Evolutionary conservation across 768 basidiomycete species (phyloP), one percentile per base, ranked within the genome.

Genomic region (Boletus reticuloceps): DNA sequence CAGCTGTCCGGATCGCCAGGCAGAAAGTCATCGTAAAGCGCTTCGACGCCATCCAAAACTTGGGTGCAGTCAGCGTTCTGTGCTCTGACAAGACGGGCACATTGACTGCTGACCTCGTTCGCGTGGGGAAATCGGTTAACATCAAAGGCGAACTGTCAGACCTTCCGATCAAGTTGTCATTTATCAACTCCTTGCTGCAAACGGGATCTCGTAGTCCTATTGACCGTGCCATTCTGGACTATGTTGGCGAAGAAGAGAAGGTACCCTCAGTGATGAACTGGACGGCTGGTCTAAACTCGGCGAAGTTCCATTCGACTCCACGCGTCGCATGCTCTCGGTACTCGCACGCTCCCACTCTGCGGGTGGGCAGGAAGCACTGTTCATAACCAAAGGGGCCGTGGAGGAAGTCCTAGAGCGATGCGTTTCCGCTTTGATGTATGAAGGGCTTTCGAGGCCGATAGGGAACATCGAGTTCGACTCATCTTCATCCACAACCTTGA

Each of bases 71-170:
- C 27, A 73, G 70, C 51, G 63, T 77, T 47, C 64, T 78, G 50
- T 86, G 84, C 64, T 83, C 82, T 22, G 85, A 87, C 67, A 86
- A 86, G 67, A 87, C 85, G 1, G 85, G 85, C 25, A 87, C 85
- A 16, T 65, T 82, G 31, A 82, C 81, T 10, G 68, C 65, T 38
- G 69, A 70, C 55, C 60, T 61, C 19, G 69, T 72, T 69, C 77
- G 79, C 50, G 72, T 51, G 68, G 75, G 57, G 49, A 70, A 57
- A 63, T 71, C 59, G 51, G 58, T 70, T 5, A 49, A 66, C 20
- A 27, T 20, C 38, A 48, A 42, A 40, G 66, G 68, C 41, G 64
- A 64, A 54, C 22, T 50, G 14, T 64, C 68, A 2, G 62, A 57
- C 27, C 61, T 68, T 41, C 70, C 65, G 6, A 51, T 62, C 39